Evolutionary conservation across 768 basidiomycete genomes (phyloP), one percentile per base, ranked within the genome.

Genomic region (Leucocoprinus leucothites): DNA sequence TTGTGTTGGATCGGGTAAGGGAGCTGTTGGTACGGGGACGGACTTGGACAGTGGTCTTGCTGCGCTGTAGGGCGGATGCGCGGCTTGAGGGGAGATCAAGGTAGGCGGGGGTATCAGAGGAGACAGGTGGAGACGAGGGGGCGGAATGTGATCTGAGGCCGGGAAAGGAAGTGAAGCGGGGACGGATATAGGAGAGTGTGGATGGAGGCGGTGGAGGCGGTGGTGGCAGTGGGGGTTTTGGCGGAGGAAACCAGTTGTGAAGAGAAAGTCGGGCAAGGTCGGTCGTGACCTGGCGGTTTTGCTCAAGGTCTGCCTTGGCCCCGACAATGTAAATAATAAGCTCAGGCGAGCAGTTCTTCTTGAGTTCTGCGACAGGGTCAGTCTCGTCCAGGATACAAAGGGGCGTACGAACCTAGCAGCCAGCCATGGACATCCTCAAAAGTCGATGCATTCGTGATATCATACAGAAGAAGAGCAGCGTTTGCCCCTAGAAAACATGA

Each of bases 271-370:
- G 85, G 51, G 90, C 92, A 56, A 88, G 78, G 70, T 92, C 91
- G 50, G 87, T 75, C 5, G 90, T 87, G 59, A 93, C 87, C 64
- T 89, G 85, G 45, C 90, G 84, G 58, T 84, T 78, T 38, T 76
- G 74, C 57, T 80, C 70, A 57, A 93, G 79, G 75, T 93, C 90
- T 63, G 90, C 88, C 71, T 98, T 98, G 59, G 94, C 85, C 55
- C 95, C 94, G 63, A 97, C 94, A 64, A 98, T 91, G 71, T 94
- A 94, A 64, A 97, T 93, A 68, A 96, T 87, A 56, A 94, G 80
- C 65, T 95, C 92, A 47, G 87, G 82, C 41, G 87, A 77, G 64
- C 90, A 91, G 67, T 93, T 92, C 80, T 89, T 91, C 82, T 89
- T 92, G 60, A 92, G 78, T 73, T 94, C 91, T 93, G 71, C 40